phyloP scores from a whole-genome alignment of 352 stramenopile species.

The Phytophthora cryptogea region DNA sequence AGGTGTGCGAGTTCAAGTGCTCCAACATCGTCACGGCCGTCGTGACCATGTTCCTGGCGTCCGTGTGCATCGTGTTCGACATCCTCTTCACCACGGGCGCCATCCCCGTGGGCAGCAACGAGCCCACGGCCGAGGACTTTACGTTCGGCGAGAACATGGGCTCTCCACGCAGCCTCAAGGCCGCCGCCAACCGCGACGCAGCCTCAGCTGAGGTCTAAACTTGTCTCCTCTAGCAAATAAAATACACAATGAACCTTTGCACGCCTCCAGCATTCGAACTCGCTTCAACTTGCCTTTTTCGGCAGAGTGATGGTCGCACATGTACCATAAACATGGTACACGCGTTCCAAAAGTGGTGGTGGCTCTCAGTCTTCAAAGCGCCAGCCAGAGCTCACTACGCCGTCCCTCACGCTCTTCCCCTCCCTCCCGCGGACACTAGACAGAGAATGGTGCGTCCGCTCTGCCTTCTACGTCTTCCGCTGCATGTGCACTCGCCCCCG shows the following conservation, averaged over 20 bases:
- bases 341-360: constrained; percentile 18
- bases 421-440: constrained; percentile 7
- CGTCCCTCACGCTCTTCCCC: constrained; percentile 10
- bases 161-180: constrained; percentile 47
- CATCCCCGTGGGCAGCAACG: constrained; percentile 25
- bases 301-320: neutral
- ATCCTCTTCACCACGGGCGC: constrained; percentile 58
- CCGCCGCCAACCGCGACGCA: constrained; percentile 19
- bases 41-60: constrained; percentile 56
- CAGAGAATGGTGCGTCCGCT: constrained; percentile 25
- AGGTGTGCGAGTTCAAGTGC: constrained; percentile 73
- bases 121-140: constrained; percentile 45
- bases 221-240: too few relatives aligned
- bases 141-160: constrained; percentile 45
- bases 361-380: constrained; percentile 30
- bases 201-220: constrained; percentile 38
- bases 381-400: constrained; percentile 5
- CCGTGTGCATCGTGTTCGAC: constrained; percentile 57
- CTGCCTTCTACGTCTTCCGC: neutral
- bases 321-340: constrained; percentile 1
- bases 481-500: neutral
- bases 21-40: constrained; percentile 58
- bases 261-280: too few relatives aligned
- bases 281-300: constrained; percentile 17
- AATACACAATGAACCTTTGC: too few relatives aligned